phyloP scores from a whole-genome alignment of 1,284 basidiomycete species.

The Ganoderma meredithae region DNA sequence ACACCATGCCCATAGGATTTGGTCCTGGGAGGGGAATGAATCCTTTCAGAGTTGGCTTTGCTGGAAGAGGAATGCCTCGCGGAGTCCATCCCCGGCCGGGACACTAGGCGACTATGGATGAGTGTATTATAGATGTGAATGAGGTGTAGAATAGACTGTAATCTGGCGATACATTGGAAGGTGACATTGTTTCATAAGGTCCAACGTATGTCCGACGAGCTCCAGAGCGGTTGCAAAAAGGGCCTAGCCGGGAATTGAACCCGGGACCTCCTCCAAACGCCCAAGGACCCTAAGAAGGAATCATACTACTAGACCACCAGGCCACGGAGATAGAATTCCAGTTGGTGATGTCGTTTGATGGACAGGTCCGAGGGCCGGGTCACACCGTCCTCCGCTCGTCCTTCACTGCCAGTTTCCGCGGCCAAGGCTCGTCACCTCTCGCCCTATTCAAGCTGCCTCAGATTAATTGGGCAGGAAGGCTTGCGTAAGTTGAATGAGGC shows the following conservation, averaged over 20 bases:
- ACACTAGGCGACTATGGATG: not conserved
- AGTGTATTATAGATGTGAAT: not conserved
- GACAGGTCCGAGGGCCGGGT: too few relatives aligned
- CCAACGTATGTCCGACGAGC: too few relatives aligned
- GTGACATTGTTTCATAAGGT: too few relatives aligned
- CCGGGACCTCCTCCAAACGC: slow-evolving; percentile 80
- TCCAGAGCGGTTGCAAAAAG: slow-evolving; percentile 42
- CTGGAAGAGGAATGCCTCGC: slow-evolving; percentile 27
- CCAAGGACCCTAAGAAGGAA: slow-evolving; percentile 45
- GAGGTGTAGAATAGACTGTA: not conserved
- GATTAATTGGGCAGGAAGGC: too few relatives aligned
- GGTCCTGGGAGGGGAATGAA: slow-evolving; percentile 11
- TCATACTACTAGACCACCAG: slow-evolving; percentile 50
- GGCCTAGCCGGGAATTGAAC: slow-evolving; percentile 88
- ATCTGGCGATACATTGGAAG: too few relatives aligned
- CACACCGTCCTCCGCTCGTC: too few relatives aligned
- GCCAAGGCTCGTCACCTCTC: too few relatives aligned
- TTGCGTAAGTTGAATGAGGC: too few relatives aligned
- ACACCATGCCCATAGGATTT: slow-evolving; percentile 20
- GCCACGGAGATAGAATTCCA: too few relatives aligned
- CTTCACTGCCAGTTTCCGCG: too few relatives aligned
- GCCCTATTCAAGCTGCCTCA: too few relatives aligned
- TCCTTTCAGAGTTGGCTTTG: slow-evolving; percentile 31
- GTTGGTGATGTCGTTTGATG: too few relatives aligned
- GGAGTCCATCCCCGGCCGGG: slow-evolving; percentile 6